Base-by-base conservation (phyloP, 495 filamentous ascomycete genomes). In the Paragyromitra xinjiangensis region DNA sequence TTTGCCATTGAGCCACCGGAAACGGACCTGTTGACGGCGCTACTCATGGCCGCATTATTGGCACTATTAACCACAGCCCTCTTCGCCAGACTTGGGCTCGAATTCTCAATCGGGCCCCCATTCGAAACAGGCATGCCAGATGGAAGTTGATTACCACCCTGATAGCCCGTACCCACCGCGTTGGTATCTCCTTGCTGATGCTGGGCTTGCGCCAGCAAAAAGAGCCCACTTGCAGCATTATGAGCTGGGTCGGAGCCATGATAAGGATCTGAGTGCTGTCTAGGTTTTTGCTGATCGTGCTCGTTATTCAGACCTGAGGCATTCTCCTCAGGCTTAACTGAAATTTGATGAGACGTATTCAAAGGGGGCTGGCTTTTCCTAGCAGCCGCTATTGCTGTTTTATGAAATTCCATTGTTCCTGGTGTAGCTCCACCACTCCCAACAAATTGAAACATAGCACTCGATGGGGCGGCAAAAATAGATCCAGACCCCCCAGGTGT, bases 401-500 rank as follows among this genome's bases (percentile, higher is more conserved):
- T 91, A 78, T 98, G 95, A 80, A 99, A 99, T 79, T 99, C 95
- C 64, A 97, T 85, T 0, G 94, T 97, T 44, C 90, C 90, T 14
- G 95, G 95, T 24, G 95, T 99, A 12, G 94, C 90, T 62, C 91
- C 92, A 66, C 92, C 92, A 75, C 68, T 55, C 83, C 89, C 92
- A 75, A 92, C 90, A 45, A 97, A 86, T 64, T 92, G 90, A 82
- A 94, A 91, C 37, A 97, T 82, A 37, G 92, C 90, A 83, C 93
- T 91, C 0, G 93, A 92, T 19, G 95, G 95, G 81, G 93, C 94
- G 40, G 94, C 93, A 86, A 99, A 99, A 92, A 99, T 98, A 81
- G 95, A 97, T 73, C 95, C 95, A 81, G 95, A 94, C 53, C 95
- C 95, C 64, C 95, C 95, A 19, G 95, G 95, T 42, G 96, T 99